Conservation (phyloP, 169 alveolate genomes). For the Toxoplasma gondii region DNA sequence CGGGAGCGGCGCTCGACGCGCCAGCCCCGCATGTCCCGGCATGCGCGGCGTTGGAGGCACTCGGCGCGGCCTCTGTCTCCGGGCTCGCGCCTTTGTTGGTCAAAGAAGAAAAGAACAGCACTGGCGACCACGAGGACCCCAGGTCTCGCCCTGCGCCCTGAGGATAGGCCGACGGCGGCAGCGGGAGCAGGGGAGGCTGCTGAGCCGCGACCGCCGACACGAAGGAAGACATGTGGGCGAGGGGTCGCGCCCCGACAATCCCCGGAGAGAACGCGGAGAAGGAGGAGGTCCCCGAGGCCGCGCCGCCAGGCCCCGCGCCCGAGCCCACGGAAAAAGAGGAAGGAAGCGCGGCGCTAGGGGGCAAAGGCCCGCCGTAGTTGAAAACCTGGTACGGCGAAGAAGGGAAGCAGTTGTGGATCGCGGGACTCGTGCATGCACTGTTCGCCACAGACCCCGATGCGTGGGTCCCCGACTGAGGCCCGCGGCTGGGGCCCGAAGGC, state of each 20-base stretch:
- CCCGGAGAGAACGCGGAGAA: neutral
- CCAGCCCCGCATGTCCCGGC: too few species aligned
- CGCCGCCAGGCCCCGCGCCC: neutral
- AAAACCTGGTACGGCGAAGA: too few species aligned
- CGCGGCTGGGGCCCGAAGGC: too few species aligned
- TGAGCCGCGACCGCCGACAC: neutral
- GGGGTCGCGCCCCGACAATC: slow-evolving; percentile 34
- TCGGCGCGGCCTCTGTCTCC: neutral
- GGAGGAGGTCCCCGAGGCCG: slow-evolving; percentile 30
- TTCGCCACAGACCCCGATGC: too few species aligned
- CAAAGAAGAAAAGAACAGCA: neutral
- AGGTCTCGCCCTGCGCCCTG: slow-evolving; percentile 29
- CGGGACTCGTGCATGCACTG: too few species aligned
- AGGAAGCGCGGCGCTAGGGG: too few species aligned
- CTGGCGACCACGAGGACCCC: slow-evolving; percentile 32
- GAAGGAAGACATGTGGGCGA: neutral
- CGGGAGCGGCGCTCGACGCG: too few species aligned
- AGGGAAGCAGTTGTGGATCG: too few species aligned
- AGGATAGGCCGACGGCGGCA: slow-evolving; percentile 31
- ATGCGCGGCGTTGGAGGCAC: neutral
- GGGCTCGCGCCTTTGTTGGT: neutral
- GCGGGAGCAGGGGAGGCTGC: slow-evolving; percentile 43
- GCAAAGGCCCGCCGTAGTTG: too few species aligned
- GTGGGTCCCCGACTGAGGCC: too few species aligned
- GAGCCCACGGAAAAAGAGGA: too few species aligned